These are phyloP conservation scores for Colletotrichum destructivum DNA, from an alignment of 2,329 filamentous ascomycete species.

Conservation along the genomic window DNA sequence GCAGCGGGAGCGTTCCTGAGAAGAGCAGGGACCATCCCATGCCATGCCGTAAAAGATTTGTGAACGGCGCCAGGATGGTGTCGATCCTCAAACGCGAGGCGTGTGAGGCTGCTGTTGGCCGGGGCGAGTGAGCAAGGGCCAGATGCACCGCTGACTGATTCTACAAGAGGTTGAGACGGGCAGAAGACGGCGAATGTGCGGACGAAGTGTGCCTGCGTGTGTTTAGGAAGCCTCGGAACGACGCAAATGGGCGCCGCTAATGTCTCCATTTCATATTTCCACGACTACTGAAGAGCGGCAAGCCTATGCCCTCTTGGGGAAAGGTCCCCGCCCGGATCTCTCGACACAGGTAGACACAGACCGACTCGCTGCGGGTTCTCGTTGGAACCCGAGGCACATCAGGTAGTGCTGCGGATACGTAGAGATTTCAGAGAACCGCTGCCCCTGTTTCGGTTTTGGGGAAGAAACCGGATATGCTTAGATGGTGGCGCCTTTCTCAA, in stretches of 20 bases:
- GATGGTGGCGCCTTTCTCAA: constrained; percentile 24
- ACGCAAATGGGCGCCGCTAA: constrained; percentile 23
- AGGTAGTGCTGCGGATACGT: not conserved
- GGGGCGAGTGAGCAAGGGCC: constrained; percentile 30
- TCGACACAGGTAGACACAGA: constrained; percentile 21
- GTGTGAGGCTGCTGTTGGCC: constrained; percentile 35
- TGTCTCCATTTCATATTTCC: constrained; percentile 12
- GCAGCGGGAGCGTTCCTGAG: constrained; percentile 39
- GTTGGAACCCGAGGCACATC: constrained; percentile 18
- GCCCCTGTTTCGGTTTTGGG: constrained; percentile 26
- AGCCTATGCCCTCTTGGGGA: constrained; percentile 10
- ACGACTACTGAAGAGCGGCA: constrained; percentile 15
- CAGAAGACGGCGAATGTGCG: constrained; percentile 23
- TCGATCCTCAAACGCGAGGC: constrained; percentile 40
- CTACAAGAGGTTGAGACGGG: constrained; percentile 30
- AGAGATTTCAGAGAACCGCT: constrained; percentile 6
- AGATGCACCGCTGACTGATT: constrained; percentile 28
- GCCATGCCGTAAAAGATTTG: constrained; percentile 15
- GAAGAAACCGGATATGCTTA: constrained; percentile 27
- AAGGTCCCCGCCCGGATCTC: not conserved
- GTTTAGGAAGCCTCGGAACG: constrained; percentile 22
- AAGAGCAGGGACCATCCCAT: constrained; percentile 32
- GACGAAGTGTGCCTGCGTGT: constrained; percentile 11
- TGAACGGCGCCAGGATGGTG: constrained; percentile 36
- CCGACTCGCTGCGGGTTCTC: constrained; percentile 18